Conservation (phyloP, 2,329 filamentous ascomycete species). For the Paramyrothecium sp. region DNA sequence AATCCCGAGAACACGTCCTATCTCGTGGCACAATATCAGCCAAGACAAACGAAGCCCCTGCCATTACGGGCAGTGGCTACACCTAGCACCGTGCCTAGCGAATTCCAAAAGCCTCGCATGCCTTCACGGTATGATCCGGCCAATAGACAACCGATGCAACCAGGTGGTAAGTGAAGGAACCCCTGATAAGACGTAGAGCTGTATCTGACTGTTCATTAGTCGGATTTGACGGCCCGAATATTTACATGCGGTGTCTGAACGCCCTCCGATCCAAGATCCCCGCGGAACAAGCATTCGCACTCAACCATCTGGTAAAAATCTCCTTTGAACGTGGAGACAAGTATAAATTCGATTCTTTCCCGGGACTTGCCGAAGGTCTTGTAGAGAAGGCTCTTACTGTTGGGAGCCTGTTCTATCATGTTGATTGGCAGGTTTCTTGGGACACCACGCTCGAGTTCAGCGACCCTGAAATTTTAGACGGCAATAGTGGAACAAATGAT, state of each 20-base stretch:
- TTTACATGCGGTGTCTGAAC: conserved; percentile 85
- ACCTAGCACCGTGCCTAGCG: conserved; percentile 69
- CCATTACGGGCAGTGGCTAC: conserved; percentile 73
- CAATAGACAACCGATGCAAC: conserved; percentile 47
- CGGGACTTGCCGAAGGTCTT: conserved; percentile 82
- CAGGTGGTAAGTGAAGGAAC: conserved; percentile 56
- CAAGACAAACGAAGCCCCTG: conserved; percentile 59
- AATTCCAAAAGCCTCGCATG: conserved; percentile 53
- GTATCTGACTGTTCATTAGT: conserved; percentile 26
- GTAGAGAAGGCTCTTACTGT: conserved; percentile 82
- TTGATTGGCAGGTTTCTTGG: conserved; percentile 80
- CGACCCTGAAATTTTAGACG: conserved; percentile 43
- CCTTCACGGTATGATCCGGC: conserved; percentile 30
- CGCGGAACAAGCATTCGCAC: conserved; percentile 85
- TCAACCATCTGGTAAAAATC: conserved; percentile 93
- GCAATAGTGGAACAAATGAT: conserved; percentile 48
- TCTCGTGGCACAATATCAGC: conserved; percentile 68
- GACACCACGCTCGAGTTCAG: conserved; percentile 50
- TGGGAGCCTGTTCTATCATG: conserved; percentile 74
- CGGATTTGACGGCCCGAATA: conserved; percentile 77
- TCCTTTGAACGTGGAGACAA: conserved; percentile 94
- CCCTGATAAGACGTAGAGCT: not conserved
- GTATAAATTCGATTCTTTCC: conserved; percentile 91
- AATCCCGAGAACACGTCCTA: conserved; percentile 57
- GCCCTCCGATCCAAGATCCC: conserved; percentile 77